Base-by-base conservation (phyloP, 371 early-diverging fungal species). In the Syncephalis plumigaleata region DNA sequence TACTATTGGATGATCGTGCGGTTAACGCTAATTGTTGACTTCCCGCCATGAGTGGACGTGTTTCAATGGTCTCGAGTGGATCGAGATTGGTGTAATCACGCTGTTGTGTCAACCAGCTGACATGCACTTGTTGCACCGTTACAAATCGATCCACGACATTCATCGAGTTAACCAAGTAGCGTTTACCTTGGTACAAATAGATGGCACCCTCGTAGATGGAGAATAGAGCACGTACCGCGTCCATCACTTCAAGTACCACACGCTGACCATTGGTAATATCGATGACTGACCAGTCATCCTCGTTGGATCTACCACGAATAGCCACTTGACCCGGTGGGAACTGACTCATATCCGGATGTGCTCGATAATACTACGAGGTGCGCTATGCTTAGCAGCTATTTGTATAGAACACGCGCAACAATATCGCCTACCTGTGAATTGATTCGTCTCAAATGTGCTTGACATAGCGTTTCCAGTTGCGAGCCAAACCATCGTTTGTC, bases 121-220 rank as follows among this genome's bases (percentile, higher is more conserved):
- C 76, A 13, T 48, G 38, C 0, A 59, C 53, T 9, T 64, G 54
- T 21, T 65, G 62, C 1, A 72, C 73, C 44, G 60, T 65, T 4
- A 70, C 66, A 44, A 54, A 66, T 8, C 56, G 57, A 13, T 62
- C 57, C 40, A 67, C 71, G n/a, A 62, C 52, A 46, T 73, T 63
- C 23, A 71, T 68, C 45, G 71, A 68, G 40, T 71, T 62, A 1
- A 78, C 74, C 0, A 67, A 48, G 48, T 67, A 78, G 0, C 72
- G 44, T 47, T 48, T 51, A 9, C 75, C 79, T 52, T 75, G 71
- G 53, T 78, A 75, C 16, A 73, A 65, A 46, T 70, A 72, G 3
- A 77, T 66, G 4, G 74, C 72, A 13, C 67, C 65, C 63, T 77
- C 73, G 49, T 77, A 74, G 5, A 77, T 58, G 18, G 71, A 70